These are phyloP conservation scores for Dentipellis fragilis DNA, from an alignment of 768 basidiomycete species.

Conservation along the genomic window DNA sequence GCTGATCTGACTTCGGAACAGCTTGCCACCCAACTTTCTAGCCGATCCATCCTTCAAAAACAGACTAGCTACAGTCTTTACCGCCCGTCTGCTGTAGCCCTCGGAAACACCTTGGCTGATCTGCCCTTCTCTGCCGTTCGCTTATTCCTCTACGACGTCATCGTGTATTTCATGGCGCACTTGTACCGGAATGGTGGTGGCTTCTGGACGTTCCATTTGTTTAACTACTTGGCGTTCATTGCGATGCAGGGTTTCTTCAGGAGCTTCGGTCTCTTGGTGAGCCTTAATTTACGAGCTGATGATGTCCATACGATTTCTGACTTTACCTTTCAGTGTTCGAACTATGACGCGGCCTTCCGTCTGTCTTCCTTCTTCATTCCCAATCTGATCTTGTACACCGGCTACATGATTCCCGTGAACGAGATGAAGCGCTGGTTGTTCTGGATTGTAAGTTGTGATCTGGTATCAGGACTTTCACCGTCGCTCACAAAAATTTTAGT, in stretches of 20 bases:
- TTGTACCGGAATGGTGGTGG: slow-evolving; percentile 30
- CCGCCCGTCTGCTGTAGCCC: slow-evolving; percentile 50
- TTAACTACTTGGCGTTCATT: slow-evolving; percentile 55
- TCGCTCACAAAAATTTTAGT: slow-evolving; percentile 26
- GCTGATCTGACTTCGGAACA: slow-evolving; percentile 13
- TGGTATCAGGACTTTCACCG: background rate
- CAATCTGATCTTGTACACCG: slow-evolving; percentile 63
- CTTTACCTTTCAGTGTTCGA: slow-evolving; percentile 30
- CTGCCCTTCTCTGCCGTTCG: slow-evolving; percentile 57
- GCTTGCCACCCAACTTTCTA: slow-evolving; percentile 72
- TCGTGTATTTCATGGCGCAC: slow-evolving; percentile 60
- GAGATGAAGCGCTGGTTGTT: slow-evolving; percentile 77
- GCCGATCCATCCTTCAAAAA: slow-evolving; percentile 65
- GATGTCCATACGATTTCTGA: background rate
- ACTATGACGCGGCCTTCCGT: slow-evolving; percentile 44
- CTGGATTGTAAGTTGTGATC: slow-evolving; percentile 54
- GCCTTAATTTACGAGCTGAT: background rate
- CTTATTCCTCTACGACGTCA: slow-evolving; percentile 50
- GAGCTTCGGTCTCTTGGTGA: slow-evolving; percentile 35
- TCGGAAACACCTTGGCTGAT: slow-evolving; percentile 61
- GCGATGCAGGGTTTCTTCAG: slow-evolving; percentile 83
- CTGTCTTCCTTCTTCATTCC: slow-evolving; percentile 63
- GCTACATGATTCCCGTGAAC: slow-evolving; percentile 57
- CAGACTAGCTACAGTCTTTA: slow-evolving; percentile 61
- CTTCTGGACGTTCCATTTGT: slow-evolving; percentile 54